These are phyloP conservation scores for Stachybotrys chlorohalonatus DNA, from an alignment of 2,329 filamentous ascomycete genomes.

Conservation along the genomic window DNA sequence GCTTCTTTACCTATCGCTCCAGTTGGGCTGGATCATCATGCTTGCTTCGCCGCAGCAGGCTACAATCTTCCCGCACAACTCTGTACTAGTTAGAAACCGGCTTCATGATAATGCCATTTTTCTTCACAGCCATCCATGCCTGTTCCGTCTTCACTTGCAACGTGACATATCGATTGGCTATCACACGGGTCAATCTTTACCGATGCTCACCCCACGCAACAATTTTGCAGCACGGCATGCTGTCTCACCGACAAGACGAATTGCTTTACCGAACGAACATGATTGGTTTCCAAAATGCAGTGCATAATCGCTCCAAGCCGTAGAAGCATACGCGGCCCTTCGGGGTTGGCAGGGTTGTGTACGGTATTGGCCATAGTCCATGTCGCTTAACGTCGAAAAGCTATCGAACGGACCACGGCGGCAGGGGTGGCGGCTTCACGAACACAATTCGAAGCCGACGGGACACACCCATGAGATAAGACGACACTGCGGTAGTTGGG, in stretches of 20 bases:
- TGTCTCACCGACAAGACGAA: too few relatives aligned
- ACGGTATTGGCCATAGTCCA: too few relatives aligned
- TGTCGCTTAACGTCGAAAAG: neutral
- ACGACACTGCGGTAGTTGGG: neutral
- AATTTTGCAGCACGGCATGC: too few relatives aligned
- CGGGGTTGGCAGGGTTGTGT: too few relatives aligned
- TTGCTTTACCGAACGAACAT: too few relatives aligned
- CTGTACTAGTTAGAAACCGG: neutral
- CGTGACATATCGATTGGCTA: neutral
- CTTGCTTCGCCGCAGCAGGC: neutral
- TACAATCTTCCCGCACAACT: conserved; percentile 12
- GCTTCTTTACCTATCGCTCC: conserved; percentile 23
- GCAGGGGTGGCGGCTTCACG: neutral
- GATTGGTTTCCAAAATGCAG: too few relatives aligned
- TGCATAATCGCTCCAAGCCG: too few relatives aligned
- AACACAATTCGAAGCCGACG: neutral
- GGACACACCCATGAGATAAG: neutral
- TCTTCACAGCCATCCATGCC: neutral
- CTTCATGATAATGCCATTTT: neutral
- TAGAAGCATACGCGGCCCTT: too few relatives aligned
- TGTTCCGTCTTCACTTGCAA: neutral
- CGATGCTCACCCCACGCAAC: too few relatives aligned
- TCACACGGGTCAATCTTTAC: neutral
- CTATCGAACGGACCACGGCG: neutral
- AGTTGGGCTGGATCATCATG: conserved; percentile 12